Conservation (phyloP, 1,284 basidiomycete genomes). For the Pholiota adiposa region DNA sequence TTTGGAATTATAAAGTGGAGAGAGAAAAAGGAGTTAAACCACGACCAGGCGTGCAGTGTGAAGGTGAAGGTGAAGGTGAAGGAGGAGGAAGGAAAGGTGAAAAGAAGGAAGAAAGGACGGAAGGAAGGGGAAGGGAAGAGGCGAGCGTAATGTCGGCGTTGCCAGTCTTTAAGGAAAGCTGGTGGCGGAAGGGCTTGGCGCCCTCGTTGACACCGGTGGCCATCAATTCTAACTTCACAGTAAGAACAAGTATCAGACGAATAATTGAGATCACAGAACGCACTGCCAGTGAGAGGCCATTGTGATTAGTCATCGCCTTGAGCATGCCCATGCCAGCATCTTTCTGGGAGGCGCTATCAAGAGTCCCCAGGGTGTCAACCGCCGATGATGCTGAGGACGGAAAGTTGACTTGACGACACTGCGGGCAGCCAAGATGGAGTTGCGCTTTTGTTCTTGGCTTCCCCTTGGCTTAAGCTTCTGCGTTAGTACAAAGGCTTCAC, state of each 20-base stretch:
- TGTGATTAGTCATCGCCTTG: too few relatives aligned
- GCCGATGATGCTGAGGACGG: not conserved
- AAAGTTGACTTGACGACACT: not conserved
- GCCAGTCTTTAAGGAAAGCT: not conserved
- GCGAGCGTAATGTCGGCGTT: not conserved
- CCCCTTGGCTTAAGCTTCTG: not conserved
- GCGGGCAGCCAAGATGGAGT: not conserved
- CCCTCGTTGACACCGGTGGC: not conserved
- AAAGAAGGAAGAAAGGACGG: not conserved
- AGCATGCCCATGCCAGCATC: too few relatives aligned
- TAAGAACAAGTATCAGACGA: too few relatives aligned
- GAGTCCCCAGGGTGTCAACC: too few relatives aligned
- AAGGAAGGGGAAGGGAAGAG: slow-evolving; percentile 8
- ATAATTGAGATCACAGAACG: not conserved
- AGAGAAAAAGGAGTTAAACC: slow-evolving; percentile 15
- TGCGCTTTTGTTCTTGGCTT: not conserved
- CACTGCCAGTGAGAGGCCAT: not conserved
- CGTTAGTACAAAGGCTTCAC: not conserved
- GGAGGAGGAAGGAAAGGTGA: slow-evolving; percentile 15
- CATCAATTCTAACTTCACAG: not conserved
- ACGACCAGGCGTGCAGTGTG: slow-evolving; percentile 16
- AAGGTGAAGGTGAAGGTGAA: slow-evolving; percentile 6
- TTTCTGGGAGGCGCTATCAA: too few relatives aligned
- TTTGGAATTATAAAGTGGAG: slow-evolving; percentile 2
- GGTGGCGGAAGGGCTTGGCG: not conserved